Evolutionary conservation across 352 stramenopile species (phyloP).

Genomic region (Pythium brachiatum): DNA sequence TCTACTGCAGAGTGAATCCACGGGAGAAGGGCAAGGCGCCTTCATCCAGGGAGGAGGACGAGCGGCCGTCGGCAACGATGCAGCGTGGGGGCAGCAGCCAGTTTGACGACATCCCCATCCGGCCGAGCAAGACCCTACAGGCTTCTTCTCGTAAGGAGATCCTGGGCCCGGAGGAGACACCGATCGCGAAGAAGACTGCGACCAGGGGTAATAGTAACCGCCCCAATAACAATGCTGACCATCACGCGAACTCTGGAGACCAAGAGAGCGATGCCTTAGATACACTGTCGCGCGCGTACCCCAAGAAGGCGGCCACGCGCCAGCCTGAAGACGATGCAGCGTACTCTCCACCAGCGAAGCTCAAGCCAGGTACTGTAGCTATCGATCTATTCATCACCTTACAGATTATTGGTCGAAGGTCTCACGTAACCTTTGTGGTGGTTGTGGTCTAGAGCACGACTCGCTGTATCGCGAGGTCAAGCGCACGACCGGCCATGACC

Average conservation of each 20-base stretch:
- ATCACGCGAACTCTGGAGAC: slow-evolving; percentile 30
- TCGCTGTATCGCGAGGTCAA: slow-evolving; percentile 83
- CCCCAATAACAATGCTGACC: slow-evolving; percentile 57
- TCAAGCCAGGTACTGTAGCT: slow-evolving; percentile 43
- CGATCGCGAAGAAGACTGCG: slow-evolving; percentile 19
- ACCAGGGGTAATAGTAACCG: slow-evolving; percentile 23
- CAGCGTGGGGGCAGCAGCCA: slow-evolving; percentile 17
- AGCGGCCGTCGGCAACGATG: slow-evolving; percentile 24
- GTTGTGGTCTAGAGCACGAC: slow-evolving; percentile 57
- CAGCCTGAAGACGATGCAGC: slow-evolving; percentile 21
- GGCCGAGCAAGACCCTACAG: slow-evolving; percentile 33
- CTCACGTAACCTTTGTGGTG: neutral
- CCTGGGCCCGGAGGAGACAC: slow-evolving; percentile 24
- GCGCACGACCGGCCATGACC: slow-evolving; percentile 58
- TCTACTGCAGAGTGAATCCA: slow-evolving; percentile 39
- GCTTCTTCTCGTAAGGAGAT: slow-evolving; percentile 25
- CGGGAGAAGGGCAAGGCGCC: slow-evolving; percentile 29
- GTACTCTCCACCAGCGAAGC: slow-evolving; percentile 26
- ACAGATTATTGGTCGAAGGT: neutral
- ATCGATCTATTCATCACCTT: neutral
- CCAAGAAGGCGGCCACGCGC: slow-evolving; percentile 38
- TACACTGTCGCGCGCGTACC: slow-evolving; percentile 59
- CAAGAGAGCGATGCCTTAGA: slow-evolving; percentile 51
- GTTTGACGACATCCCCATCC: slow-evolving; percentile 45
- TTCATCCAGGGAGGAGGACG: slow-evolving; percentile 54